These are phyloP conservation scores for Rasamsonia emersonii DNA, from an alignment of 2,329 filamentous ascomycete species.

Conservation along the genomic window DNA sequence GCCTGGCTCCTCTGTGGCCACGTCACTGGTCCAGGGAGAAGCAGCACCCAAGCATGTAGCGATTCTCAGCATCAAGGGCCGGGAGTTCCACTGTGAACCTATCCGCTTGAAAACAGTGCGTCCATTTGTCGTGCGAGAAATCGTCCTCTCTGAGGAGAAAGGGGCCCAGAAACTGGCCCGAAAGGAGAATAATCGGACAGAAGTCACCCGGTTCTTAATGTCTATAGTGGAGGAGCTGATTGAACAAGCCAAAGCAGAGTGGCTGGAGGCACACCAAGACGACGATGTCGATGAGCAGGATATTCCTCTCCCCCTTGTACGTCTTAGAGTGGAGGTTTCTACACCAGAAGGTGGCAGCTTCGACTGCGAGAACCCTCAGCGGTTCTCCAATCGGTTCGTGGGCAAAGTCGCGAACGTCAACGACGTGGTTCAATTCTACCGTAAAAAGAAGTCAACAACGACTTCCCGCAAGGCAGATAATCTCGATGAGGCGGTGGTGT, in stretches of 20 bases:
- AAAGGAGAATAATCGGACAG: slow-evolving; percentile 71
- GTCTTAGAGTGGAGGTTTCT: slow-evolving; percentile 84
- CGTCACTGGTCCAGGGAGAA: slow-evolving; percentile 82
- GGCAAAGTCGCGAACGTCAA: slow-evolving; percentile 89
- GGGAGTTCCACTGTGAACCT: slow-evolving; percentile 69
- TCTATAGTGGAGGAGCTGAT: slow-evolving; percentile 79
- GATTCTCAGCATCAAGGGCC: slow-evolving; percentile 74
- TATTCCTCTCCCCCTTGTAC: slow-evolving; percentile 71
- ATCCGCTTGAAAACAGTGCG: slow-evolving; percentile 80
- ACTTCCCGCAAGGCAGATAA: slow-evolving; percentile 41
- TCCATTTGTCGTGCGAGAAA: slow-evolving; percentile 80
- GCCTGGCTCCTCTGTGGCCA: slow-evolving; percentile 91
- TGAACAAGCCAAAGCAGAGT: slow-evolving; percentile 69
- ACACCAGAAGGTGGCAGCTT: slow-evolving; percentile 77
- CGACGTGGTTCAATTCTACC: slow-evolving; percentile 87
- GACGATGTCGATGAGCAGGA: slow-evolving; percentile 50
- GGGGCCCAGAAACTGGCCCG: slow-evolving; percentile 70
- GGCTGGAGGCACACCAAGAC: slow-evolving; percentile 67
- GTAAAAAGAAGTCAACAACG: slow-evolving; percentile 62
- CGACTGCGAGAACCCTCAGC: slow-evolving; percentile 88
- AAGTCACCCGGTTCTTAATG: slow-evolving; percentile 70
- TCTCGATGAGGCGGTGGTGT: slow-evolving; percentile 52
- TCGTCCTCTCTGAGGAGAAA: slow-evolving; percentile 66
- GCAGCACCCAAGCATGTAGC: slow-evolving; percentile 86
- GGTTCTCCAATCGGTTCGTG: slow-evolving; percentile 87